A percentile compares a stretch with the other conserved stretches of the same genome.
Evolutionary conservation across 2,329 filamentous ascomycete species (phyloP).

Genomic region (Aspergillus tanneri): DNA sequence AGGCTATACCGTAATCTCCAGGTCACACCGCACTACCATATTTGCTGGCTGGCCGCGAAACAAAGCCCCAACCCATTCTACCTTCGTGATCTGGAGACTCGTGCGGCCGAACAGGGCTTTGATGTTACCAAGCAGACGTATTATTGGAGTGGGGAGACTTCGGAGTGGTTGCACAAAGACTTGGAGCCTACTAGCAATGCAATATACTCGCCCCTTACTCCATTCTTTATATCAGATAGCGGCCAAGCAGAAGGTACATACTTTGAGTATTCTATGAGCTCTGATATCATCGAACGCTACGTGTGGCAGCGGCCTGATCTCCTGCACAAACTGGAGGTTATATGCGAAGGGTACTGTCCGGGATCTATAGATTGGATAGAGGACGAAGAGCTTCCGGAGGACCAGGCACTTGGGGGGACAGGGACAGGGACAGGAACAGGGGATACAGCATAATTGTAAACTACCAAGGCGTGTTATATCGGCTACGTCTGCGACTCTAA

Average conservation of each 20-base stretch:
- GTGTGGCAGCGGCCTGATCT: background rate
- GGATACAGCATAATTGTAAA: background rate
- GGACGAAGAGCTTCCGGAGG: background rate
- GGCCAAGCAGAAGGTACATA: background rate
- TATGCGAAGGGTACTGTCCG: background rate
- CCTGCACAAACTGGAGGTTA: background rate
- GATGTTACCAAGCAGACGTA: background rate
- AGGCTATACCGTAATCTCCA: constrained; percentile 1
- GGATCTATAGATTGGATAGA: background rate
- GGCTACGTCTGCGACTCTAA: too few species aligned
- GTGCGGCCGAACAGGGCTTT: background rate
- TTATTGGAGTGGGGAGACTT: background rate
- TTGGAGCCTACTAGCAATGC: background rate
- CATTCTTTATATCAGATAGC: background rate
- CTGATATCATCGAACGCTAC: background rate
- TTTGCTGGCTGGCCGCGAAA: constrained; percentile 13
- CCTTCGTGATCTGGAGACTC: constrained; percentile 12
- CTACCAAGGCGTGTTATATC: too few species aligned
- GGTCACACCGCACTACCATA: constrained; percentile 5
- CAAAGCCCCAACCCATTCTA: constrained; percentile 16
- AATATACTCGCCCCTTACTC: background rate
- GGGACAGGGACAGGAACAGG: too few species aligned
- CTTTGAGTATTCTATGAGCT: background rate
- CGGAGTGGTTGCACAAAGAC: background rate
- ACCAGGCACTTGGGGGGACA: background rate